Conservation (phyloP, 495 filamentous ascomycete genomes). For the Neurospora africana region DNA sequence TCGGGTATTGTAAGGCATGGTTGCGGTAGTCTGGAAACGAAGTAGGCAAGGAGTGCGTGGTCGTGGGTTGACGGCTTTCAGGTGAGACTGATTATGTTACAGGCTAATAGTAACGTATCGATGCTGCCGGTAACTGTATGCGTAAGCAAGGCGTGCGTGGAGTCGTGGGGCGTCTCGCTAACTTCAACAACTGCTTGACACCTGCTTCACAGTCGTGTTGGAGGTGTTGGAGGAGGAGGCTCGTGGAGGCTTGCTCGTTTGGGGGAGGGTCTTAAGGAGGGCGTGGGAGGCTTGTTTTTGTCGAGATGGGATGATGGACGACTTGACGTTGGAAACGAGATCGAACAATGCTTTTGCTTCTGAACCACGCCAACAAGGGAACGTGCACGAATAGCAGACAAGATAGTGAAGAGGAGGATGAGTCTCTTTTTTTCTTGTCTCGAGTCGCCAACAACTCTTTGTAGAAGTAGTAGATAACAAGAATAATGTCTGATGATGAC, state of each 20-base stretch:
- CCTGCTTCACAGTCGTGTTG: neutral
- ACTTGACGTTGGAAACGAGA: neutral
- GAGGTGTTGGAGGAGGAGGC: neutral
- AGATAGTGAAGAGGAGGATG: slow-evolving; percentile 1
- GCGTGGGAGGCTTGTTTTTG: neutral
- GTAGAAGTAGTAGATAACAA: neutral
- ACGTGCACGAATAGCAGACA: slow-evolving; percentile 1
- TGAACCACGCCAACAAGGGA: neutral
- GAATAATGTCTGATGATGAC: neutral
- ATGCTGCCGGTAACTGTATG: neutral
- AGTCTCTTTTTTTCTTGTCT: neutral
- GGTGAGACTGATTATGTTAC: neutral
- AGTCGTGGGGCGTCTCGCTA: too few relatives aligned
- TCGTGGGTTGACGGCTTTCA: neutral
- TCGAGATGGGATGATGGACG: neutral
- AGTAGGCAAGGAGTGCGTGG: neutral
- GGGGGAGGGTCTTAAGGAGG: neutral
- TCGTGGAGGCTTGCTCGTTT: neutral
- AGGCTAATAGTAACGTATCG: neutral
- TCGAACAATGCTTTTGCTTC: neutral
- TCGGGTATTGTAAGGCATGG: slow-evolving; percentile 95
- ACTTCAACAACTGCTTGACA: neutral
- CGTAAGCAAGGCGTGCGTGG: neutral
- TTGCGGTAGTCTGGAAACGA: slow-evolving; percentile 13
- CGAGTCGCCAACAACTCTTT: neutral